These are phyloP conservation scores for Epipyxis sp. DNA, from an alignment of 108 stramenopile species.

Conservation along the genomic window DNA sequence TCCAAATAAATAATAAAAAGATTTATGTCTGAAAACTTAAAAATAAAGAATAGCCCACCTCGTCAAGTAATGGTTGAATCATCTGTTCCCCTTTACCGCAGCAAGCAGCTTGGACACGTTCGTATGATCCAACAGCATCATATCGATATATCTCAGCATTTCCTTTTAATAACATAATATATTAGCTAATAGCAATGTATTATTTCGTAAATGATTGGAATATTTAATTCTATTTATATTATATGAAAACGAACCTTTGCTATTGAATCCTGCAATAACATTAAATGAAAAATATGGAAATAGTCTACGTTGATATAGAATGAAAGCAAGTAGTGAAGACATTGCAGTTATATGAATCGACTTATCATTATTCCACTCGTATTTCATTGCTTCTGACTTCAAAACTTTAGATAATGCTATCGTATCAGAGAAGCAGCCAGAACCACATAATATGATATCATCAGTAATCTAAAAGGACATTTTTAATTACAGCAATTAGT, in stretches of 20 bases:
- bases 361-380: not conserved
- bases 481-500: too few relatives aligned
- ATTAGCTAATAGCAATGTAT: not conserved
- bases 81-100: not conserved
- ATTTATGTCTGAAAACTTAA: too few relatives aligned
- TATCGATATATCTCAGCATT: not conserved
- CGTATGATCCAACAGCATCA: constrained; percentile 18
- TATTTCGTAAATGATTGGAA: not conserved
- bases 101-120: not conserved
- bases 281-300: not conserved
- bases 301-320: not conserved
- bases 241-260: not conserved
- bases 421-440: not conserved
- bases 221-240: too few relatives aligned
- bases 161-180: not conserved
- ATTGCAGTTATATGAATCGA: not conserved
- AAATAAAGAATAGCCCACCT: too few relatives aligned
- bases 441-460: not conserved
- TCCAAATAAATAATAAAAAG: too few relatives aligned
- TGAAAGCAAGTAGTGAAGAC: not conserved
- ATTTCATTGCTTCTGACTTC: not conserved
- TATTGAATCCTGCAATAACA: not conserved
- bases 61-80: constrained; percentile 13
- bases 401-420: not conserved
- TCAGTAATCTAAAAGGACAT: too few relatives aligned